Evolutionary conservation across 768 basidiomycete genomes (phyloP), one percentile per base, ranked within the genome.

Genomic region (Termitomyces sp.): DNA sequence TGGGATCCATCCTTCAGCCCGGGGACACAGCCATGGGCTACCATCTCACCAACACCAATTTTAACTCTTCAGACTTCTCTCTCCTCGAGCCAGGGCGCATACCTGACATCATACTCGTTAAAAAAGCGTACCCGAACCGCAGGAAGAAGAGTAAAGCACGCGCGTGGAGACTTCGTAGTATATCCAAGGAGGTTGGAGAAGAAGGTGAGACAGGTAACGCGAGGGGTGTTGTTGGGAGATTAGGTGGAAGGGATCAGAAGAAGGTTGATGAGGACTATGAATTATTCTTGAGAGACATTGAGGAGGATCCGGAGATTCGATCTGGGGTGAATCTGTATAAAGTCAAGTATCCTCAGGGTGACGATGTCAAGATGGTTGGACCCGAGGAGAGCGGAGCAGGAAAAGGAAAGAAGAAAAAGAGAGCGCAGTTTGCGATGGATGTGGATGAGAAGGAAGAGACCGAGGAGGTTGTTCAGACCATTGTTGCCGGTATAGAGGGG

Each of bases 221-320:
- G 34, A 77, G 91, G 43, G 94, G 94, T 55, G 87, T 94, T n/a
- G 86, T 96, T 44, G 94, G 94, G 1, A 76, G 93, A 47, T 80
- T 89, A 80, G 94, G 94, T 12, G 94, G 94, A 36, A 78, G 93
- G 47, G 94, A 96, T 73, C 83, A 86, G 72, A 87, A 82, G 76
- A 94, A 94, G 78, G 92, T 98, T 57, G 94, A 98, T 64, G 87
- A 92, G 69, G 96, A 99, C 68, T 99, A 98, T 72, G 97, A 98
- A 76, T 61, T 92, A 51, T 99, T 99, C 84, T 75, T 98, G 72
- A 82, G 90, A 46, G 94, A 97, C 61, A 72, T 98, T 49, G 94
- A 97, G 72, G 96, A 98, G 70, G 95, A 98, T 72, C 87, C 87
- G 22, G 95, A 98, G 76, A 75, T 98, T 76, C 83, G 96, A 39